Conservation (phyloP, 345 rosid genomes). For the Hibiscus tridactylites region DNA sequence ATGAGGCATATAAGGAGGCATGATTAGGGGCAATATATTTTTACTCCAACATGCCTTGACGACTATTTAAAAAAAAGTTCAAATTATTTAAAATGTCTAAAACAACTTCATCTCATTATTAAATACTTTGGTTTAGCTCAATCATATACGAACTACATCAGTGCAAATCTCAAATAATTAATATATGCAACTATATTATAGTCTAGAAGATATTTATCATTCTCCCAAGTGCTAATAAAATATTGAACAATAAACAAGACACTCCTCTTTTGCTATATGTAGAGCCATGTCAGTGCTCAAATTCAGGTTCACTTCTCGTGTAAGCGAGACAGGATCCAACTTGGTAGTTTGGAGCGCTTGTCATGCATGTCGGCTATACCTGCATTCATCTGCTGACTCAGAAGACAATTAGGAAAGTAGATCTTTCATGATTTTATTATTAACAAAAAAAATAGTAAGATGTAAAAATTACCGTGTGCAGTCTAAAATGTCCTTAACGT, state of each 20-base stretch:
- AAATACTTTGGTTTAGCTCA: not conserved
- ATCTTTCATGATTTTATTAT: no score
- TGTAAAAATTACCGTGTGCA: no score
- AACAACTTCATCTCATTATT: not conserved
- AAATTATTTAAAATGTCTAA: not conserved
- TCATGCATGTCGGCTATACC: conserved; percentile 84
- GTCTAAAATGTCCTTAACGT: no score
- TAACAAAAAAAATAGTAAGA: no score
- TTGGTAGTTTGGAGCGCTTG: conserved; percentile 90
- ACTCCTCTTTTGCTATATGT: conserved; percentile 86
- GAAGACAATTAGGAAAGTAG: no score
- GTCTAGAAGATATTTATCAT: not conserved
- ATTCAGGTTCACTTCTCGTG: conserved; percentile 71
- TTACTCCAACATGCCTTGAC: not conserved
- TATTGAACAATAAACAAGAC: not conserved
- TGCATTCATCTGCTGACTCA: conserved; percentile 13
- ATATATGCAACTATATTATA: no score
- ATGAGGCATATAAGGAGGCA: no score
- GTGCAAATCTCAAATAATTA: not conserved
- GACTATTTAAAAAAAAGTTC: not conserved
- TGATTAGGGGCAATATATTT: no score
- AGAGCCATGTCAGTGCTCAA: conserved; percentile 25
- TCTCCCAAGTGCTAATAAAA: not conserved
- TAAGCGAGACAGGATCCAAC: conserved; percentile 88
- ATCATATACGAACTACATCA: not conserved